These are phyloP conservation scores for Nothopassalora personata DNA, from an alignment of 2,329 filamentous ascomycete genomes.

Conservation along the genomic window DNA sequence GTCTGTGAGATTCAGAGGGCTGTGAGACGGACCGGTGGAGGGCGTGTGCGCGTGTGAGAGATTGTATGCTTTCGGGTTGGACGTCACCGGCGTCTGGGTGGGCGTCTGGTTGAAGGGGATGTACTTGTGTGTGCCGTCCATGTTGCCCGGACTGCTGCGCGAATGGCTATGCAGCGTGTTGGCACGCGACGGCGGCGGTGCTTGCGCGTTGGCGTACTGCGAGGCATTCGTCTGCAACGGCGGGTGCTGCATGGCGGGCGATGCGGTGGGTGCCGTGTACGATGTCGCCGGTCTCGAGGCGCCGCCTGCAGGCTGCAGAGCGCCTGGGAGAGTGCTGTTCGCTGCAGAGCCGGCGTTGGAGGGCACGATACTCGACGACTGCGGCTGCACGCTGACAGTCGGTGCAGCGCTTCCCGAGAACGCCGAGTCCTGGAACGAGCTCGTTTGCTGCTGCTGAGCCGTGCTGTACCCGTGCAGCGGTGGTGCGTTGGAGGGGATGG, in stretches of 20 bases:
- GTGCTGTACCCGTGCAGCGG: slow-evolving; percentile 33
- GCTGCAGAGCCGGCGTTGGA: slow-evolving; percentile 25
- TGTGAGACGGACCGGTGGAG: slow-evolving; percentile 65
- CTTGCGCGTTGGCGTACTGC: slow-evolving; percentile 47
- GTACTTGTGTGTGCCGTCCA: slow-evolving; percentile 48
- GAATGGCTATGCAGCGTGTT: slow-evolving; percentile 67
- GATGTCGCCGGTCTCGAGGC: slow-evolving; percentile 48
- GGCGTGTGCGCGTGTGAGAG: slow-evolving; percentile 57
- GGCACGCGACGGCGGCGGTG: slow-evolving; percentile 55
- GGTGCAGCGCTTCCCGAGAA: slow-evolving; percentile 46
- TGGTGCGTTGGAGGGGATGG: slow-evolving; percentile 39
- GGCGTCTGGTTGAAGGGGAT: slow-evolving; percentile 61
- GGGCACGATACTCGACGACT: slow-evolving; percentile 16
- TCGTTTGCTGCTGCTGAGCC: slow-evolving; percentile 43
- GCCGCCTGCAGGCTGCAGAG: slow-evolving; percentile 52
- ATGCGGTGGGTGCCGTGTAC: slow-evolving; percentile 53
- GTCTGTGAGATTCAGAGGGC: slow-evolving; percentile 83
- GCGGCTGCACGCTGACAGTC: slow-evolving; percentile 54
- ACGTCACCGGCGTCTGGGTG: slow-evolving; percentile 41
- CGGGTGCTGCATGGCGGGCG: slow-evolving; percentile 52
- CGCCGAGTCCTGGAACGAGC: slow-evolving; percentile 42
- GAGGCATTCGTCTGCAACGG: slow-evolving; percentile 48
- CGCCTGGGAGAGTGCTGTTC: slow-evolving; percentile 50
- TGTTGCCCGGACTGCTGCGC: slow-evolving; percentile 67
- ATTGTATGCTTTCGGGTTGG: slow-evolving; percentile 48